Percentiles rank a stretch among this genome's conserved stretches.
phyloP scores from a whole-genome alignment of 495 filamentous ascomycete species.

The Chaetomium cochliodes region DNA sequence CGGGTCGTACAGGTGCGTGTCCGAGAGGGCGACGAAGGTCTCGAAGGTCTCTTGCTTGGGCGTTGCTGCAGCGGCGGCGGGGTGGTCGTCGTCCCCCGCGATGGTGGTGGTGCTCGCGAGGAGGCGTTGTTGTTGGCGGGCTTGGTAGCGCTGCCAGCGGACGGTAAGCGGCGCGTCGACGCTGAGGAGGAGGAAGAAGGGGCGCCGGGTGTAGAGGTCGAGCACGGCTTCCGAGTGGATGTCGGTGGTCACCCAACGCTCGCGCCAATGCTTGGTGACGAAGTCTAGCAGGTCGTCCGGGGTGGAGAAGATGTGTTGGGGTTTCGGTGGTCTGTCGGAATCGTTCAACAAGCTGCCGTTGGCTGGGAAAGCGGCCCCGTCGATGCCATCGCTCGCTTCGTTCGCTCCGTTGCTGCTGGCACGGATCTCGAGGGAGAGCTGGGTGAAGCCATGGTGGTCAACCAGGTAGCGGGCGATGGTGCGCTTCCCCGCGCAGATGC shows the following conservation, averaged over 20 bases:
- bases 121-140: constrained; percentile 58
- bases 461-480: constrained; percentile 82
- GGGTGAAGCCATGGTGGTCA: constrained; percentile 70
- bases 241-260: constrained; percentile 79
- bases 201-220: constrained; percentile 70
- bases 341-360: constrained; percentile 3
- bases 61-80: constrained; percentile 36
- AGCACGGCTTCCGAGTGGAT: constrained; percentile 66
- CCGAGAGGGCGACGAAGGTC: constrained; percentile 72
- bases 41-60: constrained; percentile 52
- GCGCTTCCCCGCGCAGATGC: constrained; percentile 86
- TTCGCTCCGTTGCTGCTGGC: too few relatives aligned
- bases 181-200: constrained; percentile 89
- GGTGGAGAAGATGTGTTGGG: constrained; percentile 52
- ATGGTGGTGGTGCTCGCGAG: constrained; percentile 70
- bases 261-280: constrained; percentile 80
- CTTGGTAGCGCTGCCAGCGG: constrained; percentile 70
- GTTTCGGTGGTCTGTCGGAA: constrained; percentile 10
- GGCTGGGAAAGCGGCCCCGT: background rate
- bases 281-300: constrained; percentile 70
- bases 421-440: constrained; percentile 46
- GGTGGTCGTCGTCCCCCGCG: too few relatives aligned
- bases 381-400: constrained; percentile 26
- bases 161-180: constrained; percentile 84
- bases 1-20: constrained; percentile 72